Base-by-base conservation (phyloP, 2,329 filamentous ascomycete genomes). In the Ascochyta lentis region DNA sequence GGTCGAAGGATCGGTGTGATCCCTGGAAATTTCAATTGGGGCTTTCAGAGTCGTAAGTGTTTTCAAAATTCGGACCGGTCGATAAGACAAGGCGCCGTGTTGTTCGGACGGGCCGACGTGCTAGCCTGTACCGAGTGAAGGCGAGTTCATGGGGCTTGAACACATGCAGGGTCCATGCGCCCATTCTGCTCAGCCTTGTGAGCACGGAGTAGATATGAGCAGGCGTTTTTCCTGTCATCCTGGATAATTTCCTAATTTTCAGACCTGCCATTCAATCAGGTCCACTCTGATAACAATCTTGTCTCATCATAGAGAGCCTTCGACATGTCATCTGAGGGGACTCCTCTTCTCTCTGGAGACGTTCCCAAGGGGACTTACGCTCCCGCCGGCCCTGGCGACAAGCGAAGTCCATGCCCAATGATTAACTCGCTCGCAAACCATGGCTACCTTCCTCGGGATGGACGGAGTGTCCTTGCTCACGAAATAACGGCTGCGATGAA, bases 381-480 rank as follows among this genome's bases (percentile, higher is more conserved):
- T 6, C 46, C 46, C 6, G 46, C 53, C 9, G 46, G 53, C 10
- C 53, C 53, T 10, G 26, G n/a, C 42, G 53, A 56, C 22, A 56
- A 51, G 37, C 53, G 53, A 9, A 56, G 53, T 31, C 70, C 68
- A 22, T 78, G 76, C 31, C 74, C 76, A 0, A 75, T 70, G 1
- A 65, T 78, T n/a, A 77, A 77, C 39, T 67, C 66, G 0, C 48
- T 77, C 13, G 75, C 75, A 10, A 77, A 77, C 51, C 75, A 77
- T 45, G 75, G 74, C 2, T 78, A 77, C 43, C 61, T 76, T 9
- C 63, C 65, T 26, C 64, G 69, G 7, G 58, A 70, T 16, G 71
- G 75, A 0, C 46, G 33, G 2, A 50, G 53, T n/a, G 45, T 59
- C 3, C 34, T 50, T 8, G 47, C 47, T 3, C 37, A 27, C 15